Conservation (phyloP, 495 filamentous ascomycete genomes). For the Chaetomium fimeti region DNA sequence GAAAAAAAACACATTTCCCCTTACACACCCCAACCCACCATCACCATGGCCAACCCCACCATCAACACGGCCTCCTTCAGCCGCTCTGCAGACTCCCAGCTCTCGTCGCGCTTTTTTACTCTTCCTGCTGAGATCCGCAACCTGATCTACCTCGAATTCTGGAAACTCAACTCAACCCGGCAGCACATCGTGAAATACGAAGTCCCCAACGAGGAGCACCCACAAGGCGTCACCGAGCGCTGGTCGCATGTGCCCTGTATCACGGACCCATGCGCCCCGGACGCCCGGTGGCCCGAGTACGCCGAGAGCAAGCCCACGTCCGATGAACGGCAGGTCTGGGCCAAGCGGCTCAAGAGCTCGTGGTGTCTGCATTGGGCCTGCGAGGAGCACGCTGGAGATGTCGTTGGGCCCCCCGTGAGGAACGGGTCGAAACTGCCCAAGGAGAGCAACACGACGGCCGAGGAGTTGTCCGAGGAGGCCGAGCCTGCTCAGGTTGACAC, state of each 20-base stretch:
- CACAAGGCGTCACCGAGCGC: background rate
- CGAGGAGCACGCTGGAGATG: conserved; percentile 17
- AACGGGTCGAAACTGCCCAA: background rate
- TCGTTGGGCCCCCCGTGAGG: too few species aligned
- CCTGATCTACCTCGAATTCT: conserved; percentile 33
- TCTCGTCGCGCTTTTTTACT: conserved; percentile 29
- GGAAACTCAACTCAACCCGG: background rate
- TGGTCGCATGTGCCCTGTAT: conserved; percentile 23
- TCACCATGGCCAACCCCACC: background rate
- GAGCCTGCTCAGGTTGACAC: background rate
- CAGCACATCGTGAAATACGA: conserved; percentile 10
- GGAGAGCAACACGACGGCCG: background rate
- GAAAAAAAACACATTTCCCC: background rate
- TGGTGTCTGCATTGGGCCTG: conserved; percentile 35
- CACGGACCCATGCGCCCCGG: conserved; percentile 12
- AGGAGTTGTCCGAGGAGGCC: background rate
- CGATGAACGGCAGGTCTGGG: conserved; percentile 17
- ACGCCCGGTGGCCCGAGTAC: conserved; percentile 22
- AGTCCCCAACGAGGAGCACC: background rate
- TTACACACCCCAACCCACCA: background rate
- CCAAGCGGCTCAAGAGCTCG: conserved; percentile 23
- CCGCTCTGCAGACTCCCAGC: conserved; percentile 22
- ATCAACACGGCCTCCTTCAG: background rate
- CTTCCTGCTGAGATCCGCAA: conserved; percentile 33
- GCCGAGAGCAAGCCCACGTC: background rate